Evolutionary conservation across 139 green algal genomes (phyloP), one percentile per base, ranked within the genome.

Genomic region (Chlorella sp.): DNA sequence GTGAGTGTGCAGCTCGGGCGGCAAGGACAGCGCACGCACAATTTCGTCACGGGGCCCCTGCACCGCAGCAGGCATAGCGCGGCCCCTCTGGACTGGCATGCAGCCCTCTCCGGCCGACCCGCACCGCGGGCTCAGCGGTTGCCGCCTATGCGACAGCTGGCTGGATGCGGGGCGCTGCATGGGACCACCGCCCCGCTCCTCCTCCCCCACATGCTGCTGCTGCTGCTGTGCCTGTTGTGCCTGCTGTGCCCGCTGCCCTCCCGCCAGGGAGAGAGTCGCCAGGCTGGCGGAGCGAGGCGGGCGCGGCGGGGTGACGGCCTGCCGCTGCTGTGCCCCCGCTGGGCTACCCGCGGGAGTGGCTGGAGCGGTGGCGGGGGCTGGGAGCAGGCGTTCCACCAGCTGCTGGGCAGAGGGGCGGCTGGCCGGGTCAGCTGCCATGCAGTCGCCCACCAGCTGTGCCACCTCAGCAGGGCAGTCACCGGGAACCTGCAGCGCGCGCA

Each of bases 381-480:
- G 32, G 39, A 83, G 21, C 77, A 83, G 39, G 14, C 77, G 77
- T 39, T 83, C 77, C 37, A 83, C 77, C 37, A 83, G 77, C 39
- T 83, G 39, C 77, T 83, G 37, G 3, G 77, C 77, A 7, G 77
- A 61, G 39, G 77, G 77, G 37, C 77, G 77, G 16, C 22, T 19
- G 14, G 26, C 4, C 0, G 77, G 77, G 77, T 83, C 77, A 14
- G 77, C 18, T 39, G 21, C 24, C 21, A 34, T 83, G 77, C 77
- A 83, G 11, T 32, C 77, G 1, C 24, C 37, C 37, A 83, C 77
- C 77, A 83, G 39, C 24, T 1, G 19, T 2, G 77, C 77, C 77
- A 83, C 77, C 77, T 83, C 77, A 22, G 77, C 36, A 0, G 77
- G 77, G 77, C 77, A 83, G 77, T 83, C 77, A 18, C 34, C 19